Evolutionary conservation across 139 green algal genomes (phyloP).

Genomic region (Tetratostichococcus sp.): DNA sequence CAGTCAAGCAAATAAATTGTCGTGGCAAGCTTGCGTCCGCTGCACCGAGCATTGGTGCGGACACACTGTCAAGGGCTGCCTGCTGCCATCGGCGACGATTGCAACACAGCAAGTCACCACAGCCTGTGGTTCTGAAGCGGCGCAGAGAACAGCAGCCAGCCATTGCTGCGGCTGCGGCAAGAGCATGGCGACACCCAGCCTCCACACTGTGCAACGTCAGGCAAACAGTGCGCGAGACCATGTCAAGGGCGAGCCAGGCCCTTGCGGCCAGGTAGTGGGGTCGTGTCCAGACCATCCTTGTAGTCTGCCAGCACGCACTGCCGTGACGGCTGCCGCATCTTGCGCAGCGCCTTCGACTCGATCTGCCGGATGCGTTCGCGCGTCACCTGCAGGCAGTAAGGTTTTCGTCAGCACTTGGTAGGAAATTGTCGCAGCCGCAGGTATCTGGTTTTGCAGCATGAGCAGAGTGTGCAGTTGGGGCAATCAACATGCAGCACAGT

Average conservation of each 20-base stretch:
- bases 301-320: slow-evolving; percentile 16
- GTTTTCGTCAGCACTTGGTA: background rate
- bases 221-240: background rate
- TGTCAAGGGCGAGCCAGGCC: background rate
- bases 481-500: too few species aligned
- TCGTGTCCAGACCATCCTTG: background rate
- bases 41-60: too few species aligned
- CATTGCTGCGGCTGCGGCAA: too few species aligned
- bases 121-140: too few species aligned
- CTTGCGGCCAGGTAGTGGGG: background rate
- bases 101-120: too few species aligned
- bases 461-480: too few species aligned
- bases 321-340: slow-evolving; percentile 43
- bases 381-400: slow-evolving; percentile 43
- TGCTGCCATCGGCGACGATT: too few species aligned
- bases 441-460: too few species aligned
- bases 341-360: slow-evolving; percentile 71
- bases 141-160: too few species aligned
- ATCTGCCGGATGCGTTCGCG: slow-evolving; percentile 85
- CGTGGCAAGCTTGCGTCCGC: too few species aligned
- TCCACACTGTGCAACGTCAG: background rate
- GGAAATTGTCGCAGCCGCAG: background rate
- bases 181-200: background rate
- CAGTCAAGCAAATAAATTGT: too few species aligned
- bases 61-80: too few species aligned